Conservation (phyloP, 2,329 filamentous ascomycete species). For the Penicillium sp. region DNA sequence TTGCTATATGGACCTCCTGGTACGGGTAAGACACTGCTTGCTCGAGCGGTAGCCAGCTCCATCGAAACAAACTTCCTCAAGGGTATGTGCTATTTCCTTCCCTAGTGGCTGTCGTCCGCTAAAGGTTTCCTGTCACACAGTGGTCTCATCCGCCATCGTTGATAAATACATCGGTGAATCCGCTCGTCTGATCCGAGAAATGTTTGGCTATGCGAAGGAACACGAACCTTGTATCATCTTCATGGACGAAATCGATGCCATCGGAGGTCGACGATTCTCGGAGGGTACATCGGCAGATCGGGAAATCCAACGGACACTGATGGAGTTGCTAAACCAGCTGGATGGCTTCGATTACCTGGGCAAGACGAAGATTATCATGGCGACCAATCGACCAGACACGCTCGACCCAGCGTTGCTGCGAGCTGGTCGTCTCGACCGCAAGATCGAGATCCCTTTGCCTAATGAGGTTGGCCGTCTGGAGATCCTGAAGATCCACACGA, state of each 20-base stretch:
- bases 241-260: slow-evolving; percentile 99
- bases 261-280: slow-evolving; percentile 91
- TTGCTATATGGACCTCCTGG: slow-evolving; percentile 92
- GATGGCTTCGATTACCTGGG: slow-evolving; percentile 99
- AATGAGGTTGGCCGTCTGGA: slow-evolving; percentile 95
- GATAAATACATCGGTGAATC: slow-evolving; percentile 99
- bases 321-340: slow-evolving; percentile 97
- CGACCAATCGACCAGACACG: slow-evolving; percentile 92
- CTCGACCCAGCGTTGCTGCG: slow-evolving; percentile 87
- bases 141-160: slow-evolving; percentile 96
- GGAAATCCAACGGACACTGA: slow-evolving; percentile 95
- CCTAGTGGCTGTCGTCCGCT: not conserved
- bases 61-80: slow-evolving; percentile 98
- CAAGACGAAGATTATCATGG: slow-evolving; percentile 99
- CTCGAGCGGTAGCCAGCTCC: slow-evolving; percentile 90
- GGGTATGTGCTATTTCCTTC: slow-evolving; percentile 50
- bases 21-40: slow-evolving; percentile 92
- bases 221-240: slow-evolving; percentile 99
- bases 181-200: slow-evolving; percentile 91
- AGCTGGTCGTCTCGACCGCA: slow-evolving; percentile 88
- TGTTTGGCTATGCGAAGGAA: slow-evolving; percentile 99
- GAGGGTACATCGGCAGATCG: slow-evolving; percentile 96
- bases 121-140: slow-evolving; percentile 43
- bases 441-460: slow-evolving; percentile 94
- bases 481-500: slow-evolving; percentile 95